Percentiles rank a stretch among this genome's conserved stretches.
Conservation (phyloP, 1,284 basidiomycete genomes). For the Moesziomyces aphidis region DNA sequence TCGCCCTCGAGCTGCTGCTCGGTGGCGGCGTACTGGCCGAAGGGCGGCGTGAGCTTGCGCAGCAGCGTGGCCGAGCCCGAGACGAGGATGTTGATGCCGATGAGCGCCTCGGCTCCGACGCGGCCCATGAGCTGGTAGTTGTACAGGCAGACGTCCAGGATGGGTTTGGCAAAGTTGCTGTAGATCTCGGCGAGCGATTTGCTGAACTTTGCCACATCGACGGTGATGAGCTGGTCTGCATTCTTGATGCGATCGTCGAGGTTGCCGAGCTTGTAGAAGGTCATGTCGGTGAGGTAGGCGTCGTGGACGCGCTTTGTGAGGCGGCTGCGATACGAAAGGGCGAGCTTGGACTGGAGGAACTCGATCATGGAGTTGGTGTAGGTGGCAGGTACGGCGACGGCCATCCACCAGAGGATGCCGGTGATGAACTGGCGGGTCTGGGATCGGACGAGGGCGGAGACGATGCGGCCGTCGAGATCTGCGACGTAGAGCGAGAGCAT, state of each 20-base stretch:
- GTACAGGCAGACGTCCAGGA: constrained; percentile 90
- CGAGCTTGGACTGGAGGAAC: constrained; percentile 92
- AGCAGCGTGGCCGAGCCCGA: constrained; percentile 71
- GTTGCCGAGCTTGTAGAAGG: constrained; percentile 90
- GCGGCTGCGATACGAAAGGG: constrained; percentile 89
- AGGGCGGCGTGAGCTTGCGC: constrained; percentile 79
- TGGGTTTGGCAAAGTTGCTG: constrained; percentile 76
- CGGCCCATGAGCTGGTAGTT: constrained; percentile 95
- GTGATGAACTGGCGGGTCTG: constrained; percentile 82
- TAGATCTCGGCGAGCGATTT: constrained; percentile 92
- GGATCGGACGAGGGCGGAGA: constrained; percentile 92
- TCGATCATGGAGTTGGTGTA: constrained; percentile 94
- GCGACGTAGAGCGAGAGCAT: constrained; percentile 95
- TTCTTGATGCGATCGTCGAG: constrained; percentile 88
- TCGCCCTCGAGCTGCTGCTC: constrained; percentile 78
- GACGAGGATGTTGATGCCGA: constrained; percentile 85
- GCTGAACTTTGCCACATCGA: constrained; percentile 94
- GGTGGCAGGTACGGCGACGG: constrained; percentile 83
- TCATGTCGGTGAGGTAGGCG: constrained; percentile 82
- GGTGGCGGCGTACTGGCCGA: constrained; percentile 89
- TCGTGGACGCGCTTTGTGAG: constrained; percentile 85
- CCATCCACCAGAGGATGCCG: constrained; percentile 89
- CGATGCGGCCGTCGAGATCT: constrained; percentile 88
- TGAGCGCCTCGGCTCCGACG: constrained; percentile 91
- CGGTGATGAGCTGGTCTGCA: constrained; percentile 96